A percentile compares a stretch with the other conserved stretches of the same genome.
Conservation (phyloP, 129 eudicot species). For the Deinandra increscens region DNA sequence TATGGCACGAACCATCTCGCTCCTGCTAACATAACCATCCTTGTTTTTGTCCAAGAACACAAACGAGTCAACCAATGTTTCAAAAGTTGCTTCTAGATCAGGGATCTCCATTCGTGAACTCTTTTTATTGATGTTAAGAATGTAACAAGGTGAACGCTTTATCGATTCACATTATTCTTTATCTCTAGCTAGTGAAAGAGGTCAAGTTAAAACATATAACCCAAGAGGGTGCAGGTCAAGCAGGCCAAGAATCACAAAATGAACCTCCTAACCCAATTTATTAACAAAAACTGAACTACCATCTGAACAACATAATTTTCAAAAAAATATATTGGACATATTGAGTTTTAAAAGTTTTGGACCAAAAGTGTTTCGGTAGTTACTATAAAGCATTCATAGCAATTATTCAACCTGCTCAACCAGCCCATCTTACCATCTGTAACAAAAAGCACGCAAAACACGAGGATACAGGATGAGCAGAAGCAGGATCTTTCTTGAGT, state of each 20-base stretch:
- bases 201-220: no score
- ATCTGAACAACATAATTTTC: not conserved
- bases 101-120: slow-evolving; percentile 60
- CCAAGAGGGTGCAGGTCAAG: not conserved
- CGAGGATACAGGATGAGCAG: slow-evolving; percentile 52
- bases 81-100: slow-evolving; percentile 66
- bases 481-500: slow-evolving; percentile 55
- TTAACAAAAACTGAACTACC: not conserved
- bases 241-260: no score
- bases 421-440: not conserved
- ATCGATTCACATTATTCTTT: not conserved
- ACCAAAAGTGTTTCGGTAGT: not conserved
- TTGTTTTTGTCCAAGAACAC: slow-evolving; percentile 87
- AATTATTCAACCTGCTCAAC: not conserved
- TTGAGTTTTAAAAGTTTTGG: not conserved
- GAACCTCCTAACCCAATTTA: slow-evolving; percentile 3
- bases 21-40: slow-evolving; percentile 78
- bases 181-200: not conserved
- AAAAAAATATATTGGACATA: no score
- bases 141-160: slow-evolving; percentile 11
- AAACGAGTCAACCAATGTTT: slow-evolving; percentile 81
- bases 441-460: not conserved
- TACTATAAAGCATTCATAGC: not conserved
- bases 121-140: slow-evolving; percentile 47
- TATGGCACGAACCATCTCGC: slow-evolving; percentile 77